These are phyloP conservation scores for Ballota nigra DNA, from an alignment of 257 asterid species.

Conservation along the genomic window DNA sequence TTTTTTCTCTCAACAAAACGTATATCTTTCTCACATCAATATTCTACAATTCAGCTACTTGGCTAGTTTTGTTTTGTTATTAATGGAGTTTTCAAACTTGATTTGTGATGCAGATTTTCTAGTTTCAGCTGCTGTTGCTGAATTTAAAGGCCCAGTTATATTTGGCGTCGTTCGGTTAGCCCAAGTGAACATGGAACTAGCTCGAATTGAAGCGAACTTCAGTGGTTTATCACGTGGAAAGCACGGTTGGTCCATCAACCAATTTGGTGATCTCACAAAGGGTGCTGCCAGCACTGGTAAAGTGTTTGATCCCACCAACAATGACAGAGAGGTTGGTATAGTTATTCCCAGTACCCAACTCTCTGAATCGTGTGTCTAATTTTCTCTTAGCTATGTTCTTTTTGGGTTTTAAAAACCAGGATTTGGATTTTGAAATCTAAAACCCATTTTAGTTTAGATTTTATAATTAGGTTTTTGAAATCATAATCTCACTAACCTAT, in stretches of 20 bases:
- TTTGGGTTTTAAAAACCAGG: too few species aligned
- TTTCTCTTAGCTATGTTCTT: too few species aligned
- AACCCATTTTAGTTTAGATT: too few species aligned
- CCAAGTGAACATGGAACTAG: constrained; percentile 84
- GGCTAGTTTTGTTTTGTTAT: background rate
- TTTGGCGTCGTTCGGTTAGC: constrained; percentile 92
- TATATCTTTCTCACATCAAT: background rate
- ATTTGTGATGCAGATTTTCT: constrained; percentile 64
- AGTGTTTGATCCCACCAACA: constrained; percentile 52
- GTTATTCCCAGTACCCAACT: background rate
- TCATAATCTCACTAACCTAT: too few species aligned
- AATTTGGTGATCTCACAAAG: constrained; percentile 83
- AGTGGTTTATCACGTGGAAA: constrained; percentile 86
- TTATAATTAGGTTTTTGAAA: too few species aligned
- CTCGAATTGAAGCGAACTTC: constrained; percentile 85
- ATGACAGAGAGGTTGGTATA: constrained; percentile 40
- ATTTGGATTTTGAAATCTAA: too few species aligned
- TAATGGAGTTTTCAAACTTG: background rate
- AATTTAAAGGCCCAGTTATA: constrained; percentile 80
- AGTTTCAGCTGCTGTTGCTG: constrained; percentile 86
- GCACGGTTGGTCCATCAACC: constrained; percentile 84
- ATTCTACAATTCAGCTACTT: background rate
- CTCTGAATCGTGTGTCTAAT: background rate
- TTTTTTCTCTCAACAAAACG: background rate
- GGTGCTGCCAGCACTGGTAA: constrained; percentile 95